These are phyloP conservation scores for Oryza glumipatula DNA, from an alignment of 176 grass and related monocot genomes.

Conservation along the genomic window DNA sequence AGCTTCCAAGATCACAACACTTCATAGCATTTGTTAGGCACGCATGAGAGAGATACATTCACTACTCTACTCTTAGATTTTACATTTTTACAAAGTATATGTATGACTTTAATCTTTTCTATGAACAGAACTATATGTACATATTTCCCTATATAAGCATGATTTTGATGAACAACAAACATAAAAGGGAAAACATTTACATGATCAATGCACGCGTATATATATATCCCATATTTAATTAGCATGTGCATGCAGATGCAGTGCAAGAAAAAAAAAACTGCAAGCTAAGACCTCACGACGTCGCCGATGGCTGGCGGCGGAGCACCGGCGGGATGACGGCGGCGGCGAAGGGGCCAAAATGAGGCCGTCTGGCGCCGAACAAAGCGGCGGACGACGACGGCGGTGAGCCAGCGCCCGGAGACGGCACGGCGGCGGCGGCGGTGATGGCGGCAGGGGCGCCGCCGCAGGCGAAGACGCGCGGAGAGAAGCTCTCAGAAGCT, in stretches of 20 bases:
- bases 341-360: conserved; percentile 28
- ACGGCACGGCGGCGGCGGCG: not conserved
- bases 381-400: not conserved
- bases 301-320: conserved; percentile 38
- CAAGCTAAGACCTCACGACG: conserved; percentile 20
- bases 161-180: not conserved
- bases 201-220: not conserved
- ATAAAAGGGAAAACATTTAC: not conserved
- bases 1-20: not conserved
- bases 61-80: conserved; percentile 8
- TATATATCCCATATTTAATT: not conserved
- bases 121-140: not conserved
- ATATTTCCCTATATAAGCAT: not conserved
- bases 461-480: not conserved
- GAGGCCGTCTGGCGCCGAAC: conserved; percentile 29
- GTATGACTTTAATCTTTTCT: not conserved
- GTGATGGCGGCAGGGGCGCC: not conserved
- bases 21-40: not conserved
- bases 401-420: not conserved
- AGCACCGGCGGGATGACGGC: conserved; percentile 27
- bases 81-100: not conserved
- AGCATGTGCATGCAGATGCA: not conserved
- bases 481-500: not conserved
- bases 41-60: not conserved
- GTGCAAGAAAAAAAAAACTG: not conserved